These are phyloP conservation scores for Millerago galiae DNA, from an alignment of 805 yeast species.

Conservation along the genomic window DNA sequence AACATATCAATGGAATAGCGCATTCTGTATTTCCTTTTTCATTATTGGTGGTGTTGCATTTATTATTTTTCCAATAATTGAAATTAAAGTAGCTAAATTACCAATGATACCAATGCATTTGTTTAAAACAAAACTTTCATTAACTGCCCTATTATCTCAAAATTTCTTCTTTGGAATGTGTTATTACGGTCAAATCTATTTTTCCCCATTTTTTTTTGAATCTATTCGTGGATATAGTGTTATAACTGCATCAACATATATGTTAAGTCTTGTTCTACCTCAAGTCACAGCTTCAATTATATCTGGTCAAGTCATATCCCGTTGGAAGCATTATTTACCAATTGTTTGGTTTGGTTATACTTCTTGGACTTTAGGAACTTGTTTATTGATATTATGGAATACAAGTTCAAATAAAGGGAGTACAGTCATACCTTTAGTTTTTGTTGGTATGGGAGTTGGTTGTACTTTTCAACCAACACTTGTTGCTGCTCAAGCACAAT, in stretches of 20 bases:
- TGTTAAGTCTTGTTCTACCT: slow-evolving; percentile 6
- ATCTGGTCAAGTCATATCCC: slow-evolving; percentile 7
- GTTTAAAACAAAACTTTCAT: slow-evolving; percentile 31
- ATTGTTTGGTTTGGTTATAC: slow-evolving; percentile 24
- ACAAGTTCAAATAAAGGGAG: slow-evolving; percentile 30
- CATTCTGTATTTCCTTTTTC: slow-evolving; percentile 29
- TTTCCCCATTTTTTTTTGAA: slow-evolving; percentile 37
- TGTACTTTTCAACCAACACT: slow-evolving; percentile 12
- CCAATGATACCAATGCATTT: slow-evolving; percentile 50
- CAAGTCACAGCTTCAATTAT: slow-evolving; percentile 4
- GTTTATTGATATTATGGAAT: slow-evolving; percentile 2
- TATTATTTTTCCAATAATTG: slow-evolving; percentile 38
- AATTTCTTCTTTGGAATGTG: slow-evolving; percentile 43
- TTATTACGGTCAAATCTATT: slow-evolving; percentile 40
- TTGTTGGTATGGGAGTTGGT: slow-evolving; percentile 33
- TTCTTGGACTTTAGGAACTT: slow-evolving; percentile 19
- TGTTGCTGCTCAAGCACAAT: slow-evolving; percentile 50
- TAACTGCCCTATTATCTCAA: slow-evolving; percentile 20
- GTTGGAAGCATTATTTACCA: slow-evolving; percentile 3
- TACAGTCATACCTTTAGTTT: slow-evolving; percentile 26
- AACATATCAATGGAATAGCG: slow-evolving; percentile 41
- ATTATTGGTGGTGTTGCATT: slow-evolving; percentile 32
- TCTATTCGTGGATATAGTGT: slow-evolving; percentile 19
- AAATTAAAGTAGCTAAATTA: slow-evolving; percentile 39
- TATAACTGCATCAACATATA: slow-evolving; percentile 7